phyloP scores from a whole-genome alignment of 129 eudicot species.

The Scalesia atractyloides region DNA sequence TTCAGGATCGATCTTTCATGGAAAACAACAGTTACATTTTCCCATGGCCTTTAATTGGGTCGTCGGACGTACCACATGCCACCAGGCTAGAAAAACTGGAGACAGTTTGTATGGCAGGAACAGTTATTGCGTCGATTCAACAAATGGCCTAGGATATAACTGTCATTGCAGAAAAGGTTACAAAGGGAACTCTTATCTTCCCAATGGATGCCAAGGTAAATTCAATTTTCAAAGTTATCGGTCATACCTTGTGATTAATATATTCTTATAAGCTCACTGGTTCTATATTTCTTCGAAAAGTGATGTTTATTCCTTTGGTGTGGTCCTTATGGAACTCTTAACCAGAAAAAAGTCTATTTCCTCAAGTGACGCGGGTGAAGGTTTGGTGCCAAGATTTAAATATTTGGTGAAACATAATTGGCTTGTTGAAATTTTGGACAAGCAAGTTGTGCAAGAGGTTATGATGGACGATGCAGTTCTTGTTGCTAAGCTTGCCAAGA shows the following conservation, averaged over 20 bases:
- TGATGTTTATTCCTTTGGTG: conserved; percentile 45
- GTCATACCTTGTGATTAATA: background rate
- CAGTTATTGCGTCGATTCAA: conserved; percentile 35
- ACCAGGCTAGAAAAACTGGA: conserved; percentile 7
- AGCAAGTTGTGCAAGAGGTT: conserved; percentile 26
- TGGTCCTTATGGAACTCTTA: conserved; percentile 38
- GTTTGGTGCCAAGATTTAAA: conserved; percentile 21
- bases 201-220: conserved; percentile 38
- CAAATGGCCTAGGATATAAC: conserved; percentile 20
- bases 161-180: conserved; percentile 34
- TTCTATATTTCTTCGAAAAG: conserved; percentile 37
- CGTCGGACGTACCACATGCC: conserved; percentile 23
- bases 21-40: background rate
- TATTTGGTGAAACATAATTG: conserved; percentile 11
- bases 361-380: conserved; percentile 3
- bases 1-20: no score
- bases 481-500: conserved; percentile 24
- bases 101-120: conserved; percentile 18
- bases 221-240: background rate
- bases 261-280: background rate
- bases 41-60: conserved; percentile 41
- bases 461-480: conserved; percentile 22
- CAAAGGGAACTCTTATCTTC: conserved; percentile 39
- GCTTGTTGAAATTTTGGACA: conserved; percentile 26
- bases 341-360: conserved; percentile 23